Percentiles rank a stretch among this genome's conserved stretches.
Evolutionary conservation across 352 stramenopile genomes (phyloP).

Genomic region (Globisporangium rhizosaccharum): DNA sequence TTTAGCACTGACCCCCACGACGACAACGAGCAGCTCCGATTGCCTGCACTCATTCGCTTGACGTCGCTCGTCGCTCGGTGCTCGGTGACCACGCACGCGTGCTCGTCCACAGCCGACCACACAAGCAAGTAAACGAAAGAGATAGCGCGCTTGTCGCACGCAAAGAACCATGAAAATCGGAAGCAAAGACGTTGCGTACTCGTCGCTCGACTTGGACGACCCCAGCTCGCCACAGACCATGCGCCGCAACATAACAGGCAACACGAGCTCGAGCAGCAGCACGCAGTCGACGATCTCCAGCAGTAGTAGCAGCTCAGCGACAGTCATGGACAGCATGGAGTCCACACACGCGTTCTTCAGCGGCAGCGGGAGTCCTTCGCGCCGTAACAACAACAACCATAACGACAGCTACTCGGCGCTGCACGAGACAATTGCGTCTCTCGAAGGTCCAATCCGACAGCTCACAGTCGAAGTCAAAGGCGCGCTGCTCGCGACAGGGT

Average conservation of each 20-base stretch:
- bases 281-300: slow-evolving; percentile 35
- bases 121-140: neutral
- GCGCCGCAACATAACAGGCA: slow-evolving; percentile 23
- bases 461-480: slow-evolving; percentile 79
- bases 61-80: no score
- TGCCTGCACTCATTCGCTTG: no score
- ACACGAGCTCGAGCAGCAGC: slow-evolving; percentile 27
- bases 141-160: neutral
- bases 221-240: slow-evolving; percentile 27
- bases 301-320: slow-evolving; percentile 14
- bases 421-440: slow-evolving; percentile 46
- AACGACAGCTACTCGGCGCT: slow-evolving; percentile 15
- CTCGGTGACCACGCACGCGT: no score
- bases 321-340: slow-evolving; percentile 10
- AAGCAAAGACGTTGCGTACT: slow-evolving; percentile 71
- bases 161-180: slow-evolving; percentile 47
- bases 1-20: neutral
- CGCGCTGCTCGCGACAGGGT: slow-evolving; percentile 77
- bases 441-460: slow-evolving; percentile 64
- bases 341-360: slow-evolving; percentile 5
- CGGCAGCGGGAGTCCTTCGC: slow-evolving; percentile 5
- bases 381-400: slow-evolving; percentile 31
- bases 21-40: neutral
- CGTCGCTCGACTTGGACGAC: slow-evolving; percentile 71
- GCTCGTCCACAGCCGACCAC: no score